Evolutionary conservation across 1,139 yeast species (phyloP).

Genomic region (Geotrichum citri-aurantii): DNA sequence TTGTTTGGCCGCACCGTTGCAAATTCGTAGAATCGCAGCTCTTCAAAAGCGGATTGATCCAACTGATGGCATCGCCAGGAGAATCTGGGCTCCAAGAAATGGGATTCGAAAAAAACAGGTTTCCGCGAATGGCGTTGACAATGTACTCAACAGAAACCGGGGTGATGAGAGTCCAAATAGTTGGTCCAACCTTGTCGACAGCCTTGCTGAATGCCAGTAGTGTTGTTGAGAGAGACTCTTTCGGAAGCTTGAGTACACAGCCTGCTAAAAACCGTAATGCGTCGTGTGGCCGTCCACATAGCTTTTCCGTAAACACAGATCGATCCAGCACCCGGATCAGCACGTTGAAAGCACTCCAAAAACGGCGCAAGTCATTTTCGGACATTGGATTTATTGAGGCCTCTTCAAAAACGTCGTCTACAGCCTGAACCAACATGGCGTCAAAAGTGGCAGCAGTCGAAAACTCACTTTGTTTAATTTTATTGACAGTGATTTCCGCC

Average conservation of each 20-base stretch:
- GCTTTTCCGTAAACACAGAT: constrained; percentile 14
- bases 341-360: constrained; percentile 13
- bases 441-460: constrained; percentile 19
- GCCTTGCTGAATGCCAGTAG: constrained; percentile 12
- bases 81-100: constrained; percentile 6
- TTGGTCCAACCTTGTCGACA: constrained; percentile 10
- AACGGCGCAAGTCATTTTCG: constrained; percentile 8
- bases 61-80: constrained; percentile 14
- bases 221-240: constrained; percentile 10
- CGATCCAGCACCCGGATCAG: constrained; percentile 14
- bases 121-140: constrained; percentile 15
- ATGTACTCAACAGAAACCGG: constrained; percentile 13
- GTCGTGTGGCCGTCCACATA: constrained; percentile 12
- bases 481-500: constrained; percentile 23
- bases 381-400: constrained; percentile 7
- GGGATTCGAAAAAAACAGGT: constrained; percentile 8
- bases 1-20: constrained; percentile 14
- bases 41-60: constrained; percentile 17
- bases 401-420: constrained; percentile 17
- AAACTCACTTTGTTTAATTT: constrained; percentile 13
- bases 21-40: constrained; percentile 18
- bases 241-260: constrained; percentile 11
- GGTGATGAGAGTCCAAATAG: constrained; percentile 14
- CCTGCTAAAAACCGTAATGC: constrained; percentile 11
- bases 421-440: constrained; percentile 19